Base-by-base conservation (phyloP, 495 filamentous ascomycete genomes). In the Bathelium albidoporum region DNA sequence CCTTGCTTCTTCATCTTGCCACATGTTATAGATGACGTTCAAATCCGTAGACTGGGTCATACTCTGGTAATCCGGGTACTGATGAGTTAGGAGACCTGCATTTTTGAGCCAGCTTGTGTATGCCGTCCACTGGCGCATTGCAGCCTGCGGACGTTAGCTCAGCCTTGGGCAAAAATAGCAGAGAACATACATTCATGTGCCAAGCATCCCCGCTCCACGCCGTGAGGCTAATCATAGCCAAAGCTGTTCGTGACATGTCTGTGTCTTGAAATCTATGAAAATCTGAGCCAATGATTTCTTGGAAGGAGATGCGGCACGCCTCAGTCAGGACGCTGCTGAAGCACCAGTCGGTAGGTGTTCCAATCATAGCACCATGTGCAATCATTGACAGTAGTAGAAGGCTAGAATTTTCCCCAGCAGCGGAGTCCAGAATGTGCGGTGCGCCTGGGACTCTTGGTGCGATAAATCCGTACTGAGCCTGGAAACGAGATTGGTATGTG, bases 341-440 rank as follows among this genome's bases (percentile, higher is more conserved):
- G 12, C 55, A 59, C 28, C 55, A 59, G n/a, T 59, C 32, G 10
- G 28, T 22, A 32, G 11, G 16, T 2, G 10, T 28, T 31, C 28
- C 61, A 20, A 59, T 58, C n/a, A 61, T 65, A n/a, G 61, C 62
- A 31, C 67, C 67, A 29, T 62, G 66, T 22, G 67, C 64, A 24
- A 69, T 45, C 28, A 69, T 69, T 9, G 65, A 58, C 53, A 69
- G 61, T 20, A 69, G 49, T n/a, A 66, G 59, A 16, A 69, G 59
- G 52, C 59, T 62, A 22, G 62, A 59, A 18, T 43, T 39, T 22
- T 64, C 32, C 32, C 53, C 53, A 53, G 59, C 62, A 26, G 44
- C 32, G 12, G 65, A 28, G 22, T 65, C 32, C 45, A 67, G n/a
- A 29, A 69, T 41, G n/a, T 62, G 32, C 24, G 29, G 43, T 7